phyloP scores from a whole-genome alignment of 192 early-diverging fungal genomes.

The Backusella australiensis region DNA sequence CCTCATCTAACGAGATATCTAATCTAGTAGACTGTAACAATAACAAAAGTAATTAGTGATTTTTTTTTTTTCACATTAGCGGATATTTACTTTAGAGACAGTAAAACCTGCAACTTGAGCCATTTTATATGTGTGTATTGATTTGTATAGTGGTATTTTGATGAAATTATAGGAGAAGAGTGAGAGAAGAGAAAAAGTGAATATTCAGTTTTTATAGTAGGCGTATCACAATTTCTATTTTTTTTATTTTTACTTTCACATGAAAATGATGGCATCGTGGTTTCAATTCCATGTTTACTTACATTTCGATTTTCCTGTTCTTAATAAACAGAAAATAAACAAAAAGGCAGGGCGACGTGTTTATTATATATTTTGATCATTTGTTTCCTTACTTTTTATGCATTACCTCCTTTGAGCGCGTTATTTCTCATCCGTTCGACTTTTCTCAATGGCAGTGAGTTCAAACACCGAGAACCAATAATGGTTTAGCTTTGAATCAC shows the following conservation, averaged over 20 bases:
- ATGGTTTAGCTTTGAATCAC: background rate
- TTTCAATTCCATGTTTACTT: background rate
- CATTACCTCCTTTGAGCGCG: background rate
- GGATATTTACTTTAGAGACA: slow-evolving; percentile 1
- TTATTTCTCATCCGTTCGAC: background rate
- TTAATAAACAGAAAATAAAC: background rate
- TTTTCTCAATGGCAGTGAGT: background rate
- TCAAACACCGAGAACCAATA: background rate
- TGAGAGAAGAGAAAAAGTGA: background rate
- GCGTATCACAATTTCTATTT: background rate
- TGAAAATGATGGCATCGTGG: background rate
- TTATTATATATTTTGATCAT: background rate
- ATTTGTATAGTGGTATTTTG: background rate
- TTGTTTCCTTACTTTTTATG: background rate
- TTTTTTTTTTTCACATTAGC: background rate
- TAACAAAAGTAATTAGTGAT: background rate
- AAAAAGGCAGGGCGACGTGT: background rate
- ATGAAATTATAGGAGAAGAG: background rate
- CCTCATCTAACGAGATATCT: background rate
- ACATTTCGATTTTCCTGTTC: background rate
- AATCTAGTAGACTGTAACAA: background rate
- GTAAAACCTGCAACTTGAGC: slow-evolving; percentile 13
- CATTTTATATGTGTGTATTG: background rate
- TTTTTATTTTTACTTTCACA: slow-evolving; percentile 3
- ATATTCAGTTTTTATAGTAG: background rate